Conservation (phyloP, 805 yeast genomes). For the Wickerhamiella siamensis region DNA sequence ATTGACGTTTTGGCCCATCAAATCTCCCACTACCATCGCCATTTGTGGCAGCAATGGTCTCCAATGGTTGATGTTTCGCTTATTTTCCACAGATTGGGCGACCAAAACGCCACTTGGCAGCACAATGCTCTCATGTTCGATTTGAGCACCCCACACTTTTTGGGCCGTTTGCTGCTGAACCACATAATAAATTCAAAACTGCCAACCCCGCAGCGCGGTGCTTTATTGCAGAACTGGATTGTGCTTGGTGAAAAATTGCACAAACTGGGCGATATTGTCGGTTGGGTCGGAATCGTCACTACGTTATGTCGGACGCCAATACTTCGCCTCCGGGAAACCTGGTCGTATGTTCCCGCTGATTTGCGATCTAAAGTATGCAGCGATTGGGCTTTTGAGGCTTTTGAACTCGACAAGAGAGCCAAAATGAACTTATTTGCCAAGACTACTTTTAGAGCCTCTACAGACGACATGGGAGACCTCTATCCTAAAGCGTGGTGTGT, state of each 20-base stretch:
- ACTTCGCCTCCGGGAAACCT: conserved; percentile 53
- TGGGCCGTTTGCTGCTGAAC: conserved; percentile 52
- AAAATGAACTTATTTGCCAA: conserved; percentile 41
- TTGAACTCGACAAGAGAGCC: conserved; percentile 67
- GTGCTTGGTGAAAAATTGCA: conserved; percentile 66
- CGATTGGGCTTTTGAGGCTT: conserved; percentile 88
- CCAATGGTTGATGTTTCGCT: conserved; percentile 68
- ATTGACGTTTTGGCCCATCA: conserved; percentile 51
- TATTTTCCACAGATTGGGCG: conserved; percentile 36
- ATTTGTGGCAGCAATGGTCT: conserved; percentile 58
- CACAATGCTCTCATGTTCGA: conserved; percentile 62
- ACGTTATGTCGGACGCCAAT: conserved; percentile 71
- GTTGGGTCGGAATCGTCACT: conserved; percentile 85
- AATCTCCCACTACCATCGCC: conserved; percentile 51
- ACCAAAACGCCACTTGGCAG: conserved; percentile 19
- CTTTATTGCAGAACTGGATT: conserved; percentile 68
- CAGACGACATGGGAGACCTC: conserved; percentile 69
- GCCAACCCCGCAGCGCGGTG: conserved; percentile 34
- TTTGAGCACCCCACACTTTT: conserved; percentile 56
- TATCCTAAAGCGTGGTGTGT: conserved; percentile 67
- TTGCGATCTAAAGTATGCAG: conserved; percentile 46
- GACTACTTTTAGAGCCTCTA: conserved; percentile 54
- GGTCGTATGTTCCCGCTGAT: conserved; percentile 56
- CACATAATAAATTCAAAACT: conserved; percentile 45
- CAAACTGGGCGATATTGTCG: conserved; percentile 77